A percentile compares a stretch with the other conserved stretches of the same genome.
These are phyloP conservation scores for Bothriochloa decipiens DNA, from an alignment of 176 grass and related monocot genomes.

Conservation along the genomic window DNA sequence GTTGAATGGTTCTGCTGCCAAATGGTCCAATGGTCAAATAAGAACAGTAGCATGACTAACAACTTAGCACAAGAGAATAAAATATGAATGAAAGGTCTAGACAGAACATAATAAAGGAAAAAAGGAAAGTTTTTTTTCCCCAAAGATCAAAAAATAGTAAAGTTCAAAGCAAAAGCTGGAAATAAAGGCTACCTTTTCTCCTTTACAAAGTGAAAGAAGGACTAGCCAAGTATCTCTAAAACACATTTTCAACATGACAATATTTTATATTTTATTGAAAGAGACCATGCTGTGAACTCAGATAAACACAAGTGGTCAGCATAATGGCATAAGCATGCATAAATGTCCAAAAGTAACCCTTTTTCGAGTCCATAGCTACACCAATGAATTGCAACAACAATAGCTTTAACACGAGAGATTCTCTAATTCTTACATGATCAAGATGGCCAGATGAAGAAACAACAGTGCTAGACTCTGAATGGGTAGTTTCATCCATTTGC, in stretches of 20 bases:
- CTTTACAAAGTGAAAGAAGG: neutral
- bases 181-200: neutral
- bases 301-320: neutral
- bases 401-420: no score
- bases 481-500: slow-evolving; percentile 2
- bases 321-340: neutral
- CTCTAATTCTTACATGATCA: slow-evolving; percentile 9
- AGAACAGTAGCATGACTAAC: neutral
- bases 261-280: neutral
- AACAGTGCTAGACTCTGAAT: neutral
- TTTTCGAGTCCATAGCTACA: neutral
- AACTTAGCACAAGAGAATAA: slow-evolving; percentile 19
- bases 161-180: slow-evolving; percentile 22
- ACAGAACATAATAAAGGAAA: neutral
- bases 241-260: slow-evolving; percentile 3
- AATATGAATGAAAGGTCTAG: slow-evolving; percentile 2
- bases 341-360: neutral
- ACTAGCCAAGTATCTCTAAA: neutral
- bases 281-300: neutral
- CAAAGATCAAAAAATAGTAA: neutral
- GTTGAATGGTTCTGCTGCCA: slow-evolving; percentile 40
- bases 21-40: slow-evolving; percentile 40
- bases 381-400: neutral
- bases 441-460: slow-evolving; percentile 6
- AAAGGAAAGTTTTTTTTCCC: neutral